Conservation (phyloP, 495 filamentous ascomycete genomes). For the Entonaema liquescens region DNA sequence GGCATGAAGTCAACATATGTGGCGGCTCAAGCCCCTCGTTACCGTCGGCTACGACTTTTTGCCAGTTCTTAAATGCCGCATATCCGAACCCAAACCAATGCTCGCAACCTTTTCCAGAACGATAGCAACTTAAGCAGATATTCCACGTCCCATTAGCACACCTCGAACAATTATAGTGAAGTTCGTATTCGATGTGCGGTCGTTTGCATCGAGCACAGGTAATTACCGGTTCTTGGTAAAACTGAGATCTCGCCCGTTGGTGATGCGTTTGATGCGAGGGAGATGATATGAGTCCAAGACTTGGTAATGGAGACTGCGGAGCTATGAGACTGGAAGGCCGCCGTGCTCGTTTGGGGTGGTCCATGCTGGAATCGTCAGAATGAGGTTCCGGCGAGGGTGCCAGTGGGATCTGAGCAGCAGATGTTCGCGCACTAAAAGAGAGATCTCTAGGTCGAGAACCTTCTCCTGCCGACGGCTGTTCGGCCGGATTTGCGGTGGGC, state of each 20-base stretch:
- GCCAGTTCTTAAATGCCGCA: slow-evolving; percentile 68
- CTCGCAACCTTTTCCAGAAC: slow-evolving; percentile 73
- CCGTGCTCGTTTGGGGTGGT: slow-evolving; percentile 30
- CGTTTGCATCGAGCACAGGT: slow-evolving; percentile 73
- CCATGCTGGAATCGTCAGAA: slow-evolving; percentile 36
- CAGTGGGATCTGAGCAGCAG: slow-evolving; percentile 35
- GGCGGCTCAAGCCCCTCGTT: slow-evolving; percentile 57
- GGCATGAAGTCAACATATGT: slow-evolving; percentile 72
- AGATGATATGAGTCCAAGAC: slow-evolving; percentile 43
- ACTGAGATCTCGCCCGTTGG: slow-evolving; percentile 49
- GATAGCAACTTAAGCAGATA: slow-evolving; percentile 82
- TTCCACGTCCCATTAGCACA: slow-evolving; percentile 77
- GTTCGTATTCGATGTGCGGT: slow-evolving; percentile 75
- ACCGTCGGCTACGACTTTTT: slow-evolving; percentile 41
- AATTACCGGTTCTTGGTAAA: slow-evolving; percentile 75
- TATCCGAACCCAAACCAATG: slow-evolving; percentile 81
- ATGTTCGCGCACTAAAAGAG: slow-evolving; percentile 44
- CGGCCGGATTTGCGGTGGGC: slow-evolving; percentile 31
- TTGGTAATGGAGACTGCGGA: slow-evolving; percentile 42
- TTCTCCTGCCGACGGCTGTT: slow-evolving; percentile 4
- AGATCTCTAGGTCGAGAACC: slow-evolving; percentile 34
- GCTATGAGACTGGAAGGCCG: slow-evolving; percentile 36
- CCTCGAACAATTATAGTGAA: slow-evolving; percentile 78
- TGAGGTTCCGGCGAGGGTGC: slow-evolving; percentile 31
- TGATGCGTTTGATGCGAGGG: slow-evolving; percentile 40